Base-by-base conservation (phyloP, 2,329 filamentous ascomycete genomes). In the Fusarium bactridioides region DNA sequence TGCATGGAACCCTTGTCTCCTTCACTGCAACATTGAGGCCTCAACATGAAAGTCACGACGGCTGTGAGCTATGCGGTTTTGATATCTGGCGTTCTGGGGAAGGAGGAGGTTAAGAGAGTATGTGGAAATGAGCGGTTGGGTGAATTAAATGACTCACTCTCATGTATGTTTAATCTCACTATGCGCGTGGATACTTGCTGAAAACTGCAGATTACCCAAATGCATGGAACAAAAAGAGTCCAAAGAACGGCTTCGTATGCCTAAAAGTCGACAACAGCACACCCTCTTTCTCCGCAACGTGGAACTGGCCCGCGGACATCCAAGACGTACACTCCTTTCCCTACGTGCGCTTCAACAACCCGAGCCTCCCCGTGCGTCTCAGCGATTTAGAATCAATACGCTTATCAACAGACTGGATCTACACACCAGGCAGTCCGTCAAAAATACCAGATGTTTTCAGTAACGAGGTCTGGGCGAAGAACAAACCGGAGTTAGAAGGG, bases 281-380 rank as follows among this genome's bases (percentile, higher is more conserved):
- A 4, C 74, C 74, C 0, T 53, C 70, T 3, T 75, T 67, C 29
- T 73, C 75, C 11, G 64, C 74, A 11, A 75, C 67, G 12, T 77
- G 75, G 75, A 68, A 77, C 18, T 77, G 75, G 75, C 65, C 70
- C 13, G 53, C 59, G 10, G 65, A 74, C 11, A 77, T 77, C 5
- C 61, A 74, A 31, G 75, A 77, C 10, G 75, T 77, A 2, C 75
- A 77, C 35, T 77, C 75, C 2, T 77, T 77, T 27, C 75, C 75
- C 16, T 77, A 77, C 16, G 75, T 77, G 4, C 72, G 75, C 15
- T 76, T 77, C 31, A 69, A 74, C 29, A 67, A 74, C 37, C 31
- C 57, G 1, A 50, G 68, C 0, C 65, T 77, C 2, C 75, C 75
- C 6, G 67, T 77, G 2, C 75, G 72, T 1, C 59, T 77, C 1